These are phyloP conservation scores for Eimeria mitis DNA, from an alignment of 169 alveolate species.

Conservation along the genomic window DNA sequence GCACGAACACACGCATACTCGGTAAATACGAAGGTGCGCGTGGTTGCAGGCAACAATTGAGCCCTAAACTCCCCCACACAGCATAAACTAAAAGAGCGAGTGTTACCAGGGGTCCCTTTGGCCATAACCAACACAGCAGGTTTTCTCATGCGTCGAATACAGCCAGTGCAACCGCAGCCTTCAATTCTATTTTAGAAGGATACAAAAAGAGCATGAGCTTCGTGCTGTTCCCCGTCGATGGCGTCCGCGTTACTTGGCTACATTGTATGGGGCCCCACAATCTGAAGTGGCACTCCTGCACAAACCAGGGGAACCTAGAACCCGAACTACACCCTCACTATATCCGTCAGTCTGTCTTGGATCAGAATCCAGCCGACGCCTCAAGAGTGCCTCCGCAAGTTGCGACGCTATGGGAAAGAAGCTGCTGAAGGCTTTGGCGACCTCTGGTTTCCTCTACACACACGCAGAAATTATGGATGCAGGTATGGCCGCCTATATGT, in stretches of 20 bases:
- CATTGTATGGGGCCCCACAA: background rate
- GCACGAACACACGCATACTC: background rate
- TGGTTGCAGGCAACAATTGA: background rate
- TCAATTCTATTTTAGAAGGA: background rate
- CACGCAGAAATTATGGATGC: background rate
- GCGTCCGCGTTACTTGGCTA: background rate
- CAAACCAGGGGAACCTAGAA: background rate
- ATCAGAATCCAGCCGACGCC: background rate
- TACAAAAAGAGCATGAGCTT: background rate
- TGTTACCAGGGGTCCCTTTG: background rate
- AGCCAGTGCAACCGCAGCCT: background rate
- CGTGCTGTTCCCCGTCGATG: background rate
- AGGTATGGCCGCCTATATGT: background rate
- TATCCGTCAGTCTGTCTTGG: background rate
- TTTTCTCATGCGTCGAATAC: background rate
- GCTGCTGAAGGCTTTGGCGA: background rate
- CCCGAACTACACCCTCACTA: background rate
- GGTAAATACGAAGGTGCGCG: background rate
- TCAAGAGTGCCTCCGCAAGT: background rate
- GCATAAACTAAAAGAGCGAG: background rate
- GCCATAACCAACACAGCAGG: background rate
- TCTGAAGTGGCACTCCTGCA: background rate
- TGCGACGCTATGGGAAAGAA: background rate
- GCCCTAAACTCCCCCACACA: background rate
- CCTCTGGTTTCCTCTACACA: background rate